Evolutionary conservation across 1,284 basidiomycete genomes (phyloP), one percentile per base, ranked within the genome.

Genomic region (Schizophyllum commune): DNA sequence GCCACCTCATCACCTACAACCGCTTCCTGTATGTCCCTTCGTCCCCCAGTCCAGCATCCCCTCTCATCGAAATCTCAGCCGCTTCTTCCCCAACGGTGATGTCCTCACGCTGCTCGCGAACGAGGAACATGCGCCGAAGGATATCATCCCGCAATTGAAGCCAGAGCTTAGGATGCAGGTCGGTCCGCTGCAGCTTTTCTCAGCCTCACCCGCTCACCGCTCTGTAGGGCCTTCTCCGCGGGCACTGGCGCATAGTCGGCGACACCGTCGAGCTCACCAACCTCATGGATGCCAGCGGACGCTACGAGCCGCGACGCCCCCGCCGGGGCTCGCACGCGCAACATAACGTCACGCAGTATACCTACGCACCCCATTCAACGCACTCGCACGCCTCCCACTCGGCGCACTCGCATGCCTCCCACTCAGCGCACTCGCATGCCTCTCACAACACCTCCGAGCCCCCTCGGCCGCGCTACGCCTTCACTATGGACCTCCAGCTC

Each of bases 51-150:
- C 32, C 27, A 13, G n/a, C 9, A 52, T 11, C 39, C 17, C 22
- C 61, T 62, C 5, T 19, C 60, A 56, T 22, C 32, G n/a, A 52
- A 55, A 11, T 27, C 19, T 3, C 68, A 88, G 94, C 52, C 91
- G 95, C 8, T 97, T 98, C 78, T 89, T 91, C 64, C 87, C 92
- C 0, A 86, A 94, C 67, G 95, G 95, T 1, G 83, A 84, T 66
- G 93, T 95, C 4, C 80, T 98, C 2, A 94, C 92, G 21, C 81
- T 96, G 15, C 83, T 96, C 22, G 85, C 91, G 1, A 95, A 94
- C 63, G 94, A 96, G 72, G 90, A 86, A 65, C 74, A 83, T 56
- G 66, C 79, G 0, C 95, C 94, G 0, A 81, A 86, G 21, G 82
- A 91, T 60, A 81, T 94, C 22, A 90, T 97, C 57, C 88, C 89